A percentile compares a stretch with the other conserved stretches of the same genome.
Evolutionary conservation across 164 flowering plant species (phyloP).

Genomic region (Nymphaea thermarum): DNA sequence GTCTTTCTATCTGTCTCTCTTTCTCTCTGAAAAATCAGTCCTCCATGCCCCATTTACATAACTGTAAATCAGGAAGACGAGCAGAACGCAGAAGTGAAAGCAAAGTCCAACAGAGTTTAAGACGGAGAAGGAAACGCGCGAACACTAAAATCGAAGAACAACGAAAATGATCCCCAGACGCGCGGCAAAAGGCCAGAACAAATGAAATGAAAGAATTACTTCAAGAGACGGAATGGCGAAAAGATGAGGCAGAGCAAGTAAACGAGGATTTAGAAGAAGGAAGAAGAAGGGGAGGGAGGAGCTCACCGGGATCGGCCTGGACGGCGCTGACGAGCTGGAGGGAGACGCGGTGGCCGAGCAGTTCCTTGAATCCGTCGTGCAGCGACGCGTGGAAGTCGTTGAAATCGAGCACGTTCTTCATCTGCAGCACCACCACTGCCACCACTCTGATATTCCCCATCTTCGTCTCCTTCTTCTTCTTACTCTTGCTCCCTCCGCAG

Average conservation of each 20-base stretch:
- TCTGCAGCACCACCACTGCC: constrained; percentile 63
- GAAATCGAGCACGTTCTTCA: constrained; percentile 58
- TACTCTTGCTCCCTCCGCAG: not conserved
- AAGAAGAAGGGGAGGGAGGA: not conserved
- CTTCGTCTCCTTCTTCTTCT: constrained; percentile 7
- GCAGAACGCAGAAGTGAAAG: too few relatives aligned
- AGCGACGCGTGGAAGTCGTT: constrained; percentile 38
- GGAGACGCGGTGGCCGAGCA: constrained; percentile 33
- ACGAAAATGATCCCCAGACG: too few relatives aligned
- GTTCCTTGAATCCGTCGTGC: constrained; percentile 38
- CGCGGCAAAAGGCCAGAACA: too few relatives aligned
- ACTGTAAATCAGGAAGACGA: too few relatives aligned
- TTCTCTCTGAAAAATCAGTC: too few relatives aligned
- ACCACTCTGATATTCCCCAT: constrained; percentile 10
- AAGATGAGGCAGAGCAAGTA: not conserved
- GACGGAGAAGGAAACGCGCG: too few relatives aligned
- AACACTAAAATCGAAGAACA: too few relatives aligned
- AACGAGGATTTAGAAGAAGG: not conserved
- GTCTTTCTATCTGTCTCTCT: too few relatives aligned
- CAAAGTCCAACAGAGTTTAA: too few relatives aligned
- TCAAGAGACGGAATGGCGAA: not conserved
- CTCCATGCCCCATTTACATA: too few relatives aligned
- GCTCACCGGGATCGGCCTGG: constrained; percentile 28
- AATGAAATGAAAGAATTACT: not conserved
- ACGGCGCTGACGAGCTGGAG: constrained; percentile 52